A percentile compares a stretch with the other conserved stretches of the same genome.
These are phyloP conservation scores for Erodium moschatum DNA, from an alignment of 441 rosid species.

Conservation along the genomic window DNA sequence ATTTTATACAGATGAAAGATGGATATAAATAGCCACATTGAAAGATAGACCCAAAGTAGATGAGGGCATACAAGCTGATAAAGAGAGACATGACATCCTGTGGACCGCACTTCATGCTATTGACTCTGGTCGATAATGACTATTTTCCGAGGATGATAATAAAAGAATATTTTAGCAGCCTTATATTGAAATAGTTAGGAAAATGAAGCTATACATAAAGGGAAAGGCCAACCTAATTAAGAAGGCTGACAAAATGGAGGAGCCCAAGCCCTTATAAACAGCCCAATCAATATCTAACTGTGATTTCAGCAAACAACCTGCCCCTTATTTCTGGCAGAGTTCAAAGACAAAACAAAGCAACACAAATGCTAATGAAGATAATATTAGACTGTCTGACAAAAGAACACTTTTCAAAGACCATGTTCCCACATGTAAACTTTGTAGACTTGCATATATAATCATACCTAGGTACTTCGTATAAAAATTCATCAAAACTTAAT, in stretches of 20 bases:
- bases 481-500: background rate
- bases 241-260: too few relatives aligned
- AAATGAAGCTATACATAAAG: too few relatives aligned
- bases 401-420: background rate
- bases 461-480: background rate
- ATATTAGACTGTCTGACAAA: background rate
- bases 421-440: background rate
- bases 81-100: background rate
- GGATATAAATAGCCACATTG: background rate
- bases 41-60: background rate
- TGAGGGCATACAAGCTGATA: background rate
- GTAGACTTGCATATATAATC: background rate
- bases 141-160: background rate
- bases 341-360: background rate
- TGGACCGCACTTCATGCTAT: background rate
- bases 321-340: background rate
- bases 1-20: background rate
- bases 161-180: background rate
- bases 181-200: background rate
- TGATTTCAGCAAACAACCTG: background rate
- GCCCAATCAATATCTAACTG: too few relatives aligned
- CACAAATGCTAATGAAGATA: background rate
- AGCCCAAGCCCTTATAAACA: too few relatives aligned
- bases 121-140: background rate
- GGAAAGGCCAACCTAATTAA: too few relatives aligned